Conservation (phyloP, 768 basidiomycete species). For the Amanita pseudoporphyria region DNA sequence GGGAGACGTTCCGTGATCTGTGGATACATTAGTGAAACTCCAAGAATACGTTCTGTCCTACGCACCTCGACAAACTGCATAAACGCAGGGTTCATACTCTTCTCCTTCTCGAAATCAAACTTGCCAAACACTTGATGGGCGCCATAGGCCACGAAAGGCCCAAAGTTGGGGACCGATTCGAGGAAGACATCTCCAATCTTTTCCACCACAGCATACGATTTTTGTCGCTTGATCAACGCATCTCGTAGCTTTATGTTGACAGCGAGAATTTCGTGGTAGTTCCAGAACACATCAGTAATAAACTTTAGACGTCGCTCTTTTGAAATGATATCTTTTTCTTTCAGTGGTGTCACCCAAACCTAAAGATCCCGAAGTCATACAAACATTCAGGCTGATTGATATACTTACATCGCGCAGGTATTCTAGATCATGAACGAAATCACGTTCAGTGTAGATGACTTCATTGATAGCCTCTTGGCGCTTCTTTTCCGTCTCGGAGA, state of each 20-base stretch:
- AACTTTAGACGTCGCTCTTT: constrained; percentile 72
- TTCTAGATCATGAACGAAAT: constrained; percentile 97
- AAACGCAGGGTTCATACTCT: constrained; percentile 85
- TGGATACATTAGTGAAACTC: neutral
- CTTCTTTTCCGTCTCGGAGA: constrained; percentile 88
- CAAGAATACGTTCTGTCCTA: constrained; percentile 7
- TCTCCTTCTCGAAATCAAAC: constrained; percentile 99
- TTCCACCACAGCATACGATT: constrained; percentile 89
- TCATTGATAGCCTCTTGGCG: constrained; percentile 98
- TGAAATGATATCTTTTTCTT: constrained; percentile 68
- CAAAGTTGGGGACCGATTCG: constrained; percentile 80
- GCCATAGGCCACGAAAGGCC: constrained; percentile 91
- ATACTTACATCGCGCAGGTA: constrained; percentile 84
- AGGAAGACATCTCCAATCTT: constrained; percentile 85
- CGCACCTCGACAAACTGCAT: constrained; percentile 91
- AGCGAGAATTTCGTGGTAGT: constrained; percentile 84
- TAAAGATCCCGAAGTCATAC: constrained; percentile 18
- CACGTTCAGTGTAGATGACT: constrained; percentile 88
- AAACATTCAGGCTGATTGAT: constrained; percentile 2
- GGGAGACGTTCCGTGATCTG: constrained; percentile 87
- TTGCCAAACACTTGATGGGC: constrained; percentile 97
- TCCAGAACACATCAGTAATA: constrained; percentile 96
- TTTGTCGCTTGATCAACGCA: constrained; percentile 90
- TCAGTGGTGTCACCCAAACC: constrained; percentile 87
- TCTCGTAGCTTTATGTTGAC: constrained; percentile 92